Evolutionary conservation across 2,329 filamentous ascomycete genomes (phyloP), one percentile per base, ranked within the genome.

Genomic region (Shiraia bambusicola): DNA sequence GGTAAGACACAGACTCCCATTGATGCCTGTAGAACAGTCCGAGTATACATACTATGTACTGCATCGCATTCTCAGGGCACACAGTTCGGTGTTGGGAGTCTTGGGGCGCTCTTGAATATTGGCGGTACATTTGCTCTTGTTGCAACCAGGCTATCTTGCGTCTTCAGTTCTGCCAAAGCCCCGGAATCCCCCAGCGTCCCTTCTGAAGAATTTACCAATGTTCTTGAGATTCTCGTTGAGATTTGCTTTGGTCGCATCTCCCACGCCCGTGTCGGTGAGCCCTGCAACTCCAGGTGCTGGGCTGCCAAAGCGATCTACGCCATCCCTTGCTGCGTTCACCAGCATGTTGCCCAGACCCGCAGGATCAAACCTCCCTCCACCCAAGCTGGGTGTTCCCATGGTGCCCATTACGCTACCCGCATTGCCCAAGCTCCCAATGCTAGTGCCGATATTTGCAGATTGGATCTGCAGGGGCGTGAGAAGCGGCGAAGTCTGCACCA

Each of bases 191-290:
- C 87, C 87, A 50, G 92, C 84, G 72, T 96, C 92, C 50, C 92
- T 77, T 49, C 86, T 83, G 74, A 97, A 97, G 72, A 97, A 96
- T 71, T 95, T 96, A 16, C 92, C 92, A 70, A 98, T 88, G 66
- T 89, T 95, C 73, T 89, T 91, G 69, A 97, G 67, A 69, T 96
- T 96, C 70, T 95, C 91, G 65, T 96, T 95, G 51, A 96, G 80
- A 37, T 86, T 88, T 6, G 80, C 81, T 58, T 85, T 82, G 32
- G 49, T 56, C 6, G 31, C 67, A 43, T 43, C 60, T 39, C 39
- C 63, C 16, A 41, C 52, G 25, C 15, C 56, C 39, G 36, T 49
- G 2, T 58, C 60, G 13, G 19, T 17, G 9, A 8, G 34, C 34
- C 52, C 28, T 46, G 56, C 66, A 30, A 69, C 66, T 42, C 46